Evolutionary conservation across 495 filamentous ascomycete species (phyloP).

Genomic region (Penicillium simplicissimum): DNA sequence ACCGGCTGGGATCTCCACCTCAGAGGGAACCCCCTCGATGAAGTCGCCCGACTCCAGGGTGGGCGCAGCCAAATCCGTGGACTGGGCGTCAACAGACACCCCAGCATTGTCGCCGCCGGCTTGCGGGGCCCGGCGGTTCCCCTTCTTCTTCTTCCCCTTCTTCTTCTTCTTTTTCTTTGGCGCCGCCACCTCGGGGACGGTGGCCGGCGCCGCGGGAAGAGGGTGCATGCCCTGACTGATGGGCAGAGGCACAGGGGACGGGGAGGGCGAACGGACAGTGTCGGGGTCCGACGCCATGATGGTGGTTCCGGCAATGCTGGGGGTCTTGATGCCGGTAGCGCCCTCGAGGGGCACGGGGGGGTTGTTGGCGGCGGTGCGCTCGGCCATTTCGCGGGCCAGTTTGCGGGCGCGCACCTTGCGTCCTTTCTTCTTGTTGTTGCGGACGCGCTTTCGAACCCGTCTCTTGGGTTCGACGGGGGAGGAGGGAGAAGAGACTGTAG

Average conservation of each 20-base stretch:
- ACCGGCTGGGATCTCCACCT: slow-evolving; percentile 1
- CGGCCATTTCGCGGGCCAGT: background rate
- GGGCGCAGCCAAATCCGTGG: background rate
- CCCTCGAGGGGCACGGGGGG: background rate
- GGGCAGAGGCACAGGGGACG: background rate
- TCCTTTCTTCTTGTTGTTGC: background rate
- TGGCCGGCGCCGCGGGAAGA: background rate
- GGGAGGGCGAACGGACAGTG: background rate
- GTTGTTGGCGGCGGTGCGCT: background rate
- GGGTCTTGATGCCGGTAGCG: background rate
- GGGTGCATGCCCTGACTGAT: background rate
- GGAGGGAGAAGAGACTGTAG: background rate
- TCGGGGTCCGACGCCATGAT: background rate
- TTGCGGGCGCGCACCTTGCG: background rate
- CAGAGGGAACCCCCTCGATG: background rate
- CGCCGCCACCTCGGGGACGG: background rate
- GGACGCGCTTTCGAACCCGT: background rate
- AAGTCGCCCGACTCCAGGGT: background rate
- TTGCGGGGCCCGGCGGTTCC: background rate
- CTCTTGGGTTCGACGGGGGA: background rate
- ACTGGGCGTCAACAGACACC: background rate
- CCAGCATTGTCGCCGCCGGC: background rate
- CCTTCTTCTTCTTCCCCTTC: background rate
- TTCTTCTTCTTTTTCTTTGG: background rate
- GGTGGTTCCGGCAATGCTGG: background rate